Evolutionary conservation across 2,329 filamentous ascomycete species (phyloP).

Genomic region (Pezicula carpinea): DNA sequence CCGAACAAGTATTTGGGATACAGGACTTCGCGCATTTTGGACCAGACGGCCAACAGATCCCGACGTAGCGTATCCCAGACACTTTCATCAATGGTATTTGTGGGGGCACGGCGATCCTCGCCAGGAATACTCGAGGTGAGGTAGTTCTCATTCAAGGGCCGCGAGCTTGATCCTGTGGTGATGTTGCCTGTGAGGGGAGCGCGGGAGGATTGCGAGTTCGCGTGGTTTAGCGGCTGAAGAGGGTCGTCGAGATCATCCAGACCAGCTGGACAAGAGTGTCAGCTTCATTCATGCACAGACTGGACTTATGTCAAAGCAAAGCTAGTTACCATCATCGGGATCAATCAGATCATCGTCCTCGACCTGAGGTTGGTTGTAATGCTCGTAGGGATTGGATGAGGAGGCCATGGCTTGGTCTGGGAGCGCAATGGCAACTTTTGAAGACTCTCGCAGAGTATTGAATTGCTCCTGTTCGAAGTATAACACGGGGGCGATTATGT

Average conservation of each 20-base stretch:
- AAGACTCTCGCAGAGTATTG: too few relatives aligned
- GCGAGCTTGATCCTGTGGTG: slow-evolving; percentile 47
- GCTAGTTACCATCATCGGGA: slow-evolving; percentile 64
- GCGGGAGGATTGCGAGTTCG: slow-evolving; percentile 58
- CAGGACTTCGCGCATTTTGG: slow-evolving; percentile 95
- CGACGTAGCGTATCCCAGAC: slow-evolving; percentile 97
- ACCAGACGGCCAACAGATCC: slow-evolving; percentile 90
- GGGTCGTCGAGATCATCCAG: slow-evolving; percentile 85
- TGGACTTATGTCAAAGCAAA: slow-evolving; percentile 6
- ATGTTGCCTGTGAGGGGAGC: slow-evolving; percentile 84
- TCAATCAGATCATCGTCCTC: slow-evolving; percentile 70
- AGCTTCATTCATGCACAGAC: slow-evolving; percentile 5
- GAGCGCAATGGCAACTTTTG: too few relatives aligned
- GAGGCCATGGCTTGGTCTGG: slow-evolving; percentile 24
- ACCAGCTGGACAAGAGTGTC: slow-evolving; percentile 16
- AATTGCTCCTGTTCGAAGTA: too few relatives aligned
- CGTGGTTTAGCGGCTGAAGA: slow-evolving; percentile 72
- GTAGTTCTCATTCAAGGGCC: slow-evolving; percentile 68
- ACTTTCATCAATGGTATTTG: slow-evolving; percentile 93
- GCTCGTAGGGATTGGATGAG: slow-evolving; percentile 44
- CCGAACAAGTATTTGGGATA: slow-evolving; percentile 91
- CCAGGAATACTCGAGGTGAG: slow-evolving; percentile 86
- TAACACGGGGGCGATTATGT: too few relatives aligned
- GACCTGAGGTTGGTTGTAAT: slow-evolving; percentile 58
- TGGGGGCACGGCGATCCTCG: slow-evolving; percentile 83